A percentile compares a stretch with the other conserved stretches of the same genome.
phyloP scores from a whole-genome alignment of 768 basidiomycete species.

The Tylopilus balloui region DNA sequence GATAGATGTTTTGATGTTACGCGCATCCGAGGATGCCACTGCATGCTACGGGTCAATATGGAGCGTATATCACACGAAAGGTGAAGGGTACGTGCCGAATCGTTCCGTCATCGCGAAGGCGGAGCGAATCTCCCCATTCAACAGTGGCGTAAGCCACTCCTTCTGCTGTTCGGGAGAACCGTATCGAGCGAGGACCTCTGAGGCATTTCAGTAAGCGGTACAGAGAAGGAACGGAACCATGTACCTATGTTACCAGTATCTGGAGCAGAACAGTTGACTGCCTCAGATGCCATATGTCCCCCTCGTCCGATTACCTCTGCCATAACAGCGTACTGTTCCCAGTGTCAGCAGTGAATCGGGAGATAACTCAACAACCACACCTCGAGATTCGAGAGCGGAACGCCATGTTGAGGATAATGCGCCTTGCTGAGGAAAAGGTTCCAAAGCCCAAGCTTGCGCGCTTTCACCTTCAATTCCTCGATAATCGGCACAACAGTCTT shows the following conservation, averaged over 20 bases:
- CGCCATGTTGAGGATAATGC: constrained; percentile 87
- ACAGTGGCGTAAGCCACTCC: constrained; percentile 81
- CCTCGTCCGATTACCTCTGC: constrained; percentile 90
- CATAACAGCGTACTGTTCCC: constrained; percentile 87
- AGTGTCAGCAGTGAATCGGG: neutral
- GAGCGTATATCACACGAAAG: constrained; percentile 2
- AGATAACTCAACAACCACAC: constrained; percentile 37
- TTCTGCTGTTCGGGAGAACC: constrained; percentile 88
- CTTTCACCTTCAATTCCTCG: constrained; percentile 81
- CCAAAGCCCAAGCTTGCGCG: constrained; percentile 89
- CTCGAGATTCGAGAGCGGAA: constrained; percentile 91
- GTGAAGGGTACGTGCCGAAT: constrained; percentile 47
- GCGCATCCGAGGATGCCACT: constrained; percentile 94
- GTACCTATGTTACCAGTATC: constrained; percentile 98
- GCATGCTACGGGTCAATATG: constrained; percentile 1
- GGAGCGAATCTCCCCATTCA: constrained; percentile 90
- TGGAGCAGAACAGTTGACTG: constrained; percentile 91
- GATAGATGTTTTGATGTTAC: constrained; percentile 88
- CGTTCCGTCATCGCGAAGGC: constrained; percentile 98
- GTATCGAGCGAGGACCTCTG: constrained; percentile 95
- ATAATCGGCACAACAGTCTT: constrained; percentile 76
- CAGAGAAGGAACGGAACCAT: neutral
- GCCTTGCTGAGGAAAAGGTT: constrained; percentile 94
- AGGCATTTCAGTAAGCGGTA: constrained; percentile 1
- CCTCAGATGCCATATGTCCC: constrained; percentile 78